Base-by-base conservation (phyloP, 2,329 filamentous ascomycete genomes). In the Xylariales sp. region DNA sequence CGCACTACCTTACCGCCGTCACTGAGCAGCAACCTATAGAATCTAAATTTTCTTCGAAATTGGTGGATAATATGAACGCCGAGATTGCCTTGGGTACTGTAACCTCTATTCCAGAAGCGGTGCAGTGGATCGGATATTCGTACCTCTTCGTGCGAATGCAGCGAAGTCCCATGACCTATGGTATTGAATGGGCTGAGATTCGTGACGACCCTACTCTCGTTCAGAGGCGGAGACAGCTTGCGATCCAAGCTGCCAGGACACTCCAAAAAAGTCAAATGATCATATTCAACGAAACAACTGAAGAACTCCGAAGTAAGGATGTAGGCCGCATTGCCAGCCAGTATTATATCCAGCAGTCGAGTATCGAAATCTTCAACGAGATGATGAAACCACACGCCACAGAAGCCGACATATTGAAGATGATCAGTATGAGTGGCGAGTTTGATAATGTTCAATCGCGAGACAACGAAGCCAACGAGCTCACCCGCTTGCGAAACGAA, bases 81-180 rank as follows among this genome's bases (percentile, higher is more conserved):
- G 93, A 98, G 58, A 89, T 98, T 46, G 79, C 89, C 0, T 65
- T 98, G 7, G 93, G 93, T 1, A 98, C 94, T 0, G 94, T 98
- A 14, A 97, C 91, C 0, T 95, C 91, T 1, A 85, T 98, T 2
- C 72, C 83, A 3, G 94, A 98, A 65, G 93, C 88, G 0, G 90
- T 96, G 1, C 88, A 94, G 48, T 98, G 93, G 93, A 83, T 98
- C 21, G 91, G 94, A 12, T 98, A 98, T 59, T 96, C 91, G 0
- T 98, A 97, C 55, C 72, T 98, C 1, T 98, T 95, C 59, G 91
- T 98, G 27, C 85, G 93, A 27, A 98, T 98, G 93, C 82, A 87
- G 57, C 80, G 87, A 42, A 95, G 93, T 48, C 91, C 90, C 4
- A 78, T 91, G 55, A 83, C 84, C 2, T 98, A 98, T 54, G 93